These are phyloP conservation scores for Rauvolfia tetraphylla DNA, from an alignment of 257 asterid species.

Conservation along the genomic window DNA sequence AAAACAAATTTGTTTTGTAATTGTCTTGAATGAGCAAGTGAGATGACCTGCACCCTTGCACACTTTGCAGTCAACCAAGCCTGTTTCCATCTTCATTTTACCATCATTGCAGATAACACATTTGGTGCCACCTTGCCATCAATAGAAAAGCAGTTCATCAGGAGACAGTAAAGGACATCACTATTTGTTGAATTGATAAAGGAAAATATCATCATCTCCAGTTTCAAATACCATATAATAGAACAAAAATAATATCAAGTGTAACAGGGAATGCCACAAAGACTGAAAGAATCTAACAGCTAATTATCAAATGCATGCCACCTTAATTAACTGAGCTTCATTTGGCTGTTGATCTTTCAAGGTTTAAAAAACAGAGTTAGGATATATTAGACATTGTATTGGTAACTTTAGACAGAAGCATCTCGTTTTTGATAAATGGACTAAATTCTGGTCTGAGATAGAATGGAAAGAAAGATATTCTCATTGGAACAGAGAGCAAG, in stretches of 20 bases:
- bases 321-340: background rate
- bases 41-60: conserved; percentile 92
- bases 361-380: background rate
- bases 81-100: conserved; percentile 77
- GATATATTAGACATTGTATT: background rate
- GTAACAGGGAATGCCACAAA: background rate
- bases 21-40: background rate
- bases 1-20: background rate
- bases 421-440: background rate
- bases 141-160: conserved; percentile 1
- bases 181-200: background rate
- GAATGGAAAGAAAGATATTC: background rate
- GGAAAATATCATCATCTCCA: background rate
- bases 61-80: conserved; percentile 78
- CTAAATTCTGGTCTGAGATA: background rate
- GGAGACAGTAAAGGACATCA: background rate
- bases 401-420: too few species aligned
- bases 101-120: conserved; percentile 89
- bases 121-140: conserved; percentile 79
- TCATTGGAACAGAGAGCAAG: background rate
- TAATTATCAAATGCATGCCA: background rate
- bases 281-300: background rate
- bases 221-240: background rate
- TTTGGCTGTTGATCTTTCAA: background rate
- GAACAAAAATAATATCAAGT: background rate